phyloP scores from a whole-genome alignment of 2,329 filamentous ascomycete genomes.

The Talaromyces piceae region DNA sequence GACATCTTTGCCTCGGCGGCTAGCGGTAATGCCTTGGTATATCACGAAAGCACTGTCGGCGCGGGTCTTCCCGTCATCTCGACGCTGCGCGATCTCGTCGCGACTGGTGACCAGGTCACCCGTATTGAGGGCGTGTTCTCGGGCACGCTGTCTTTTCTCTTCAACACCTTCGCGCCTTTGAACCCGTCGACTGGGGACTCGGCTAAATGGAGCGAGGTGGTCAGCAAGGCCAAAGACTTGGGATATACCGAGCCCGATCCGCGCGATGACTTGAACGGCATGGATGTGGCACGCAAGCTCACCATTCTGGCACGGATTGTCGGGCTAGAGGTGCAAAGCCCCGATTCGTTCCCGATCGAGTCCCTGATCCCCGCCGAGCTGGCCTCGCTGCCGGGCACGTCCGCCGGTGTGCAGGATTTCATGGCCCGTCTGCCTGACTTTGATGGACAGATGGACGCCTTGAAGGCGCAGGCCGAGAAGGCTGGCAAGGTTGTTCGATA shows the following conservation, averaged over 20 bases:
- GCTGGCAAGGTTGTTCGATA: constrained; percentile 90
- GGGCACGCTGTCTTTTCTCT: constrained; percentile 95
- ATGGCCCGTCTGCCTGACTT: constrained; percentile 71
- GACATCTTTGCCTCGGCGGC: constrained; percentile 72
- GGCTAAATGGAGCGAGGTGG: constrained; percentile 83
- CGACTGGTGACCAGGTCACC: constrained; percentile 83
- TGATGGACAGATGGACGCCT: constrained; percentile 81
- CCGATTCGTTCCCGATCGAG: constrained; percentile 87
- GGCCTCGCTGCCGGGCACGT: constrained; percentile 58
- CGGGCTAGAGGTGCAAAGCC: constrained; percentile 72
- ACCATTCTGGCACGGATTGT: constrained; percentile 86
- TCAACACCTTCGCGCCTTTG: constrained; percentile 90
- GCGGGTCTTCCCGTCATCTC: constrained; percentile 90
- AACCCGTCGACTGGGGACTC: constrained; percentile 48
- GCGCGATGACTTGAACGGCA: constrained; percentile 75
- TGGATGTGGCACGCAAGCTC: constrained; percentile 90
- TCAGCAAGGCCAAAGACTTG: constrained; percentile 82
- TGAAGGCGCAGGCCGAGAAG: constrained; percentile 76
- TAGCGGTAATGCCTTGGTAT: constrained; percentile 62
- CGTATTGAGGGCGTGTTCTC: constrained; percentile 97
- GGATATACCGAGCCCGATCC: constrained; percentile 90
- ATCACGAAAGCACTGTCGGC: constrained; percentile 92
- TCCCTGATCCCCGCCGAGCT: constrained; percentile 85
- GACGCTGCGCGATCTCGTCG: constrained; percentile 86
- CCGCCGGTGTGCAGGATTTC: constrained; percentile 67